Percentiles rank a stretch among this genome's conserved stretches.
These are phyloP conservation scores for Globisporangium splendens DNA, from an alignment of 352 stramenopile genomes.

Conservation along the genomic window DNA sequence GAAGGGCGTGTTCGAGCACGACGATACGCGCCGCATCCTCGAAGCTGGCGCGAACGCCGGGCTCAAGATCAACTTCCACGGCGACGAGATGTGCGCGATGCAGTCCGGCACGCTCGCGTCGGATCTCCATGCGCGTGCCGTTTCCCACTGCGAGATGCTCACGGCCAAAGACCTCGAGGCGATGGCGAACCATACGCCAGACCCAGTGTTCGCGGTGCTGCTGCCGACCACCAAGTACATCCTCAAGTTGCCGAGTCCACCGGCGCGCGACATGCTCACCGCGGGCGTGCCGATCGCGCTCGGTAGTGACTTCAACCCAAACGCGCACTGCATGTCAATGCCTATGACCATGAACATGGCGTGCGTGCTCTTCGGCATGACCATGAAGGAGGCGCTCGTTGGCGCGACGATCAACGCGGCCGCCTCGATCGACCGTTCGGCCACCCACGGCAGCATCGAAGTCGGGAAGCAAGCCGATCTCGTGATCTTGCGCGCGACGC, in stretches of 20 bases:
- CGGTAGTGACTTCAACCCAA: conserved; percentile 84
- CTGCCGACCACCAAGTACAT: conserved; percentile 85
- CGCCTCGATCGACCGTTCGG: conserved; percentile 72
- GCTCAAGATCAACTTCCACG: conserved; percentile 83
- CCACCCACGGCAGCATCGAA: conserved; percentile 72
- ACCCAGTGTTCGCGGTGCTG: conserved; percentile 67
- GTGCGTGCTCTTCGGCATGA: conserved; percentile 82
- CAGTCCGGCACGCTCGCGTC: conserved; percentile 61
- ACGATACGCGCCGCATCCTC: conserved; percentile 73
- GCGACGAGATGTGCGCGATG: conserved; percentile 75
- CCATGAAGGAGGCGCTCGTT: conserved; percentile 83
- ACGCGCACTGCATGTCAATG: conserved; percentile 86
- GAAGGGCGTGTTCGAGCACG: conserved; percentile 80
- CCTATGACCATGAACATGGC: conserved; percentile 86
- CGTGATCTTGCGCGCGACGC: conserved; percentile 53
- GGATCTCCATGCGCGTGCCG: conserved; percentile 52
- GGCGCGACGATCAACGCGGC: conserved; percentile 80
- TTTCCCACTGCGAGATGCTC: conserved; percentile 80
- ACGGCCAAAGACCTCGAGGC: conserved; percentile 54
- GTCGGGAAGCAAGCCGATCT: conserved; percentile 75
- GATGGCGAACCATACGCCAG: conserved; percentile 54
- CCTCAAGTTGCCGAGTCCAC: conserved; percentile 68
- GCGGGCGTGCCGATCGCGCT: conserved; percentile 66
- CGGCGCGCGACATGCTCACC: conserved; percentile 68
- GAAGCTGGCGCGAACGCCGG: conserved; percentile 55